Base-by-base conservation (phyloP, 2,329 filamentous ascomycete species). In the Leptographium lundbergii region DNA sequence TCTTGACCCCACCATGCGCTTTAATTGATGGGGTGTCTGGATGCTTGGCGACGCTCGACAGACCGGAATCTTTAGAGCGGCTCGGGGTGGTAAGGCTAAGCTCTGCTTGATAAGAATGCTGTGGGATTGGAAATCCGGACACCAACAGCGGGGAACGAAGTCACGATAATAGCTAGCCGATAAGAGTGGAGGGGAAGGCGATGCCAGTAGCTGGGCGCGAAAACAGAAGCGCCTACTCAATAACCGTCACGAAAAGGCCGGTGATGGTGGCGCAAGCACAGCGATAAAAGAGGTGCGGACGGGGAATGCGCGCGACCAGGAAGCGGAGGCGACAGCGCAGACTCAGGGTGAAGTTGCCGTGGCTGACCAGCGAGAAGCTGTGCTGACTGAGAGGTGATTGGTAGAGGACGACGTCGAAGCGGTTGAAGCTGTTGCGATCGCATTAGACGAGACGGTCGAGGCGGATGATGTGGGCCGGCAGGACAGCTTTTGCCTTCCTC, bases 1-100 rank as follows among this genome's bases (percentile, higher is more conserved):
- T 96, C 75, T 80, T 80, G 78, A 78, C 74, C 77, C 78, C 76
- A 80, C 80, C 81, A 82, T 79, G 72, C 74, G 72, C 67, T 63
- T 32, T 55, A 14, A 39, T 39, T 39, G 36, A 39, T 39, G 36
- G 36, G 36, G 36, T 39, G 36, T 39, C 36, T 14, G 9, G 36
- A 39, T 39, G 56, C 66, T 59, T n/a, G 19, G 25, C 25, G 36
- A 13, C 25, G 24, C 48, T 25, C 48, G 48, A 42, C 50, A 32
- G 57, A 50, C 54, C 39, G 58, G 34, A 42, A 42, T 32, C n/a
- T 45, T 27, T 25, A 34, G 39, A 14, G 22, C 34, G 32, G 32
- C 48, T 29, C 17, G 17, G 47, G n/a, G 32, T 5, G 39, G 9
- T 32, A 50, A 32, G 42, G 27, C 50, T 19, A 34, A 59, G 57